Base-by-base conservation (phyloP, 2,329 filamentous ascomycete species). In the Periconia sp. region DNA sequence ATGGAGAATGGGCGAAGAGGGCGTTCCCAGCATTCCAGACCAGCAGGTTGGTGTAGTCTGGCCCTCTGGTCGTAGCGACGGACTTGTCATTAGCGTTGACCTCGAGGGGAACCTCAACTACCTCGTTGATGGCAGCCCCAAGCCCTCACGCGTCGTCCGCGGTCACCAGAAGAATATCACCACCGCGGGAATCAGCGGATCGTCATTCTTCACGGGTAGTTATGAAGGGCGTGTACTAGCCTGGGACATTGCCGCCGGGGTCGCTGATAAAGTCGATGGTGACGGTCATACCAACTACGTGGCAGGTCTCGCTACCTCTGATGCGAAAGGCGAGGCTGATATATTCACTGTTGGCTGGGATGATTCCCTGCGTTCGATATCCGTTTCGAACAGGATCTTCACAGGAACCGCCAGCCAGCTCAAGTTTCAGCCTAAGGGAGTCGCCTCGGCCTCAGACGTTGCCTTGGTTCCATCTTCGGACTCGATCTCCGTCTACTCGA, bases 1-100 rank as follows among this genome's bases (percentile, higher is more conserved):
- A 18, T 99, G 94, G 94, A 82, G 82, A 52, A 82, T 97, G 66
- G 91, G 92, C 16, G 83, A 82, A 22, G 87, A 92, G 29, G 86
- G 85, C 12, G 76, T 74, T 31, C 80, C 86, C 48, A 90, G 83
- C 64, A 78, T 96, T 25, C 79, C 80, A 3, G 82, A 96, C 65
- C 94, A 99, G 70, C 94, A 99, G 67, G 89, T 97, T 22, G 94
- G 94, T 38, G 90, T 99, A 5, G 89, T 94, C 8, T 95, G 91
- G 85, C 89, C 92, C 1, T 79, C 84, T 33, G 88, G 88, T 34
- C 82, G 92, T 52, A 87, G 77, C 39, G 94, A 99, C 66, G 89
- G 88, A 21, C 77, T 96, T 47, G 84, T 99, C 52, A 92, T 99
- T 68, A 95, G 89, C 68, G 76, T 97, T 54, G 94, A 90, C 57